Conservation (phyloP, 2,329 filamentous ascomycete genomes). For the Aureobasidium sp. region DNA sequence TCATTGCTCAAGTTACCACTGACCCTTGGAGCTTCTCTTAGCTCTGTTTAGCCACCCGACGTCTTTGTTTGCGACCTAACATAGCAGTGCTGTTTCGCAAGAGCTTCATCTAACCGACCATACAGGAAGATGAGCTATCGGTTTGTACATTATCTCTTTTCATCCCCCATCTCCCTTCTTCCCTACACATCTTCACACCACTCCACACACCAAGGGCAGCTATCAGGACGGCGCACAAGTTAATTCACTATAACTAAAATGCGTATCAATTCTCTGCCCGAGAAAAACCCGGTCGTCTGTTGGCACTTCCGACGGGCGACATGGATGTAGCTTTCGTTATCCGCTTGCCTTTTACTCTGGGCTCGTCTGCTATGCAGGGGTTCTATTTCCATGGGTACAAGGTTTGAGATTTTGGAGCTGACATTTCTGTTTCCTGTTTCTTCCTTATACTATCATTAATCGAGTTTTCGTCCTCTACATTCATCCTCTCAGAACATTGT, state of each 20-base stretch:
- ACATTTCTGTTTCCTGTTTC: neutral
- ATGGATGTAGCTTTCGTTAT: conserved; percentile 5
- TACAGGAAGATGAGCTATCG: too few species aligned
- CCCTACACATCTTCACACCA: too few species aligned
- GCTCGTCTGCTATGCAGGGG: conserved; percentile 9
- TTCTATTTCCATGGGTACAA: neutral
- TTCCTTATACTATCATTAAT: neutral
- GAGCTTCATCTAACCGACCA: neutral
- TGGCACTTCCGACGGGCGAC: conserved; percentile 7
- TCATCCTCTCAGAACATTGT: neutral
- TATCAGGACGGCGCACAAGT: conserved; percentile 12
- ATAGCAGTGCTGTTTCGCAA: neutral
- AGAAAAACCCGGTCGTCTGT: conserved; percentile 1
- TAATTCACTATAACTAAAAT: conserved; percentile 10
- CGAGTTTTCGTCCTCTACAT: neutral
- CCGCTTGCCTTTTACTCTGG: neutral
- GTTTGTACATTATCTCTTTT: neutral
- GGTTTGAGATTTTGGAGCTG: neutral
- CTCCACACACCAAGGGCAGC: neutral
- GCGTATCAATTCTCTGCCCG: conserved; percentile 11
- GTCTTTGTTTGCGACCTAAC: neutral
- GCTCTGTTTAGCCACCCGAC: neutral
- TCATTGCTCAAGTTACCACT: neutral
- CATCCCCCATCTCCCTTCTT: neutral
- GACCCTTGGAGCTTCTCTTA: neutral